Evolutionary conservation across 192 early-diverging fungal genomes (phyloP), one percentile per base, ranked within the genome.

Genomic region (Thamnidium elegans): DNA sequence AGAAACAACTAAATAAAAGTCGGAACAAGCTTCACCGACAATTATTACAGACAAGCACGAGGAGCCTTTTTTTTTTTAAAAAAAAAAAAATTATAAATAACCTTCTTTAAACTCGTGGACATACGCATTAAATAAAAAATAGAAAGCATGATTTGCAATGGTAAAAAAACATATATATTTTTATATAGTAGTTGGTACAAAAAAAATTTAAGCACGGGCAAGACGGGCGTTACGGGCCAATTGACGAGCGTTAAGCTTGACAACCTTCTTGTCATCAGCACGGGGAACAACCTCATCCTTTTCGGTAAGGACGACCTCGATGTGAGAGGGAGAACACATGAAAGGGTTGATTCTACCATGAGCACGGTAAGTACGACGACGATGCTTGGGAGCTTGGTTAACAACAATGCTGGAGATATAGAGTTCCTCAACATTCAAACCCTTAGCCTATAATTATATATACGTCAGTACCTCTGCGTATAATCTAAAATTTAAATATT

Each of bases 331-430:
- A 81, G 85, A 86, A 76, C 80, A 83, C 92, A 91, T 90, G 90
- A 94, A 97, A 63, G 92, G 80, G 78, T 81, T 81, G 67, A 93
- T 93, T 73, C 92, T 87, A 85, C 95, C 95, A 85, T 97, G 95
- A 69, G 94, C 95, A 86, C 95, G 91, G 89, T 89, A 96, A 32
- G 92, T 95, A 74, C 95, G 83, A 73, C 95, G 89, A 67, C 95
- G 91, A 77, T 92, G 90, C 82, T 94, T 94, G 71, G 91, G 91
- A 66, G 95, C 95, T 77, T 92, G 90, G 87, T 98, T 96, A 78
- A 98, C 94, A 82, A 92, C 88, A 63, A 97, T 91, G 88, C 94
- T 90, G 82, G 88, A 88, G 77, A 98, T 84, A 55, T 90, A 84
- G 61, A 94, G 82, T 75, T 89, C 84, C 62, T 96, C 92, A 51